A percentile compares a stretch with the other conserved stretches of the same genome.
These are phyloP conservation scores for Fusarium poae DNA, from an alignment of 2,329 filamentous ascomycete genomes.

Conservation along the genomic window DNA sequence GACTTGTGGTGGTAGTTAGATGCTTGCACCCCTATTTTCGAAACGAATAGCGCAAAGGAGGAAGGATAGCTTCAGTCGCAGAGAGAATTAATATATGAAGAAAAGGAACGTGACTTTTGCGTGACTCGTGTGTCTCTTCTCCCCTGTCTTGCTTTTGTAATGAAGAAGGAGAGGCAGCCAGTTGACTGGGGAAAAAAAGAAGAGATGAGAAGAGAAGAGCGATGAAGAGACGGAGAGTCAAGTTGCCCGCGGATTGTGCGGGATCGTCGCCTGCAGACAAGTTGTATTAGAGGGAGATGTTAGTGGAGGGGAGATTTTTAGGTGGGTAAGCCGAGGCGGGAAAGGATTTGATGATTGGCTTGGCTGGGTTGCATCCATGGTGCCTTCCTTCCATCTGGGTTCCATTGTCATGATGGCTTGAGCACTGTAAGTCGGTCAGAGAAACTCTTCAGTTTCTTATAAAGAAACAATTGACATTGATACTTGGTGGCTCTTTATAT, in stretches of 20 bases:
- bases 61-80: slow-evolving; percentile 5
- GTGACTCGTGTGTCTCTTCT: slow-evolving; percentile 1
- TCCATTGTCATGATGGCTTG: not conserved
- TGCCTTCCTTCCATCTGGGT: slow-evolving; percentile 8
- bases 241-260: slow-evolving; percentile 37
- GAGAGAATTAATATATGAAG: slow-evolving; percentile 7
- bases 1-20: slow-evolving; percentile 13
- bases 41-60: not conserved
- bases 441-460: not conserved
- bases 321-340: slow-evolving; percentile 36
- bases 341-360: slow-evolving; percentile 26
- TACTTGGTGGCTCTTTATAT: not conserved
- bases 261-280: slow-evolving; percentile 35
- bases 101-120: slow-evolving; percentile 15
- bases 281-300: slow-evolving; percentile 39
- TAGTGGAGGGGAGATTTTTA: slow-evolving; percentile 27
- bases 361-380: not conserved
- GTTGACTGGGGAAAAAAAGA: not conserved
- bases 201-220: not conserved
- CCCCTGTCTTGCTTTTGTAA: not conserved
- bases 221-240: slow-evolving; percentile 5
- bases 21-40: slow-evolving; percentile 37
- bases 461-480: not conserved
- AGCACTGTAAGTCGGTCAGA: slow-evolving; percentile 3
- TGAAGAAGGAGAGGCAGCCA: slow-evolving; percentile 7